Conservation (phyloP, 495 filamentous ascomycete species). For the Xylaria intraflava region DNA sequence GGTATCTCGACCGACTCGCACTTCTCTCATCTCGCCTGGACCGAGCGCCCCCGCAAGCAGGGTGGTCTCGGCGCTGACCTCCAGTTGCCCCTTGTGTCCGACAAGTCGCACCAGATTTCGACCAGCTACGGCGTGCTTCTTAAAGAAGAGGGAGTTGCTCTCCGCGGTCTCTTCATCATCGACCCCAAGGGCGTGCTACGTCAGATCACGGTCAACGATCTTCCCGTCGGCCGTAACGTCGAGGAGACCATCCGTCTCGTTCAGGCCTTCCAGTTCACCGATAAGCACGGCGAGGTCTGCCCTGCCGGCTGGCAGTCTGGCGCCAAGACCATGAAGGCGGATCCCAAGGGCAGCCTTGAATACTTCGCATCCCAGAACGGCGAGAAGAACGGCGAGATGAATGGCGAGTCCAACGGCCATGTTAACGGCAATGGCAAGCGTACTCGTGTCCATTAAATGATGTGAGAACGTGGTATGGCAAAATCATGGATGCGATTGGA, state of each 20-base stretch:
- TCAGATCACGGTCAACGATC: slow-evolving; percentile 55
- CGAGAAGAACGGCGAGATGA: slow-evolving; percentile 13
- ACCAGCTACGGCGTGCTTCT: slow-evolving; percentile 52
- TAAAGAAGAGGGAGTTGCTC: slow-evolving; percentile 50
- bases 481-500: background rate
- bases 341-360: slow-evolving; percentile 40
- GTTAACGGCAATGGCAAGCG: slow-evolving; percentile 10
- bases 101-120: slow-evolving; percentile 50
- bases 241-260: slow-evolving; percentile 53
- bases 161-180: slow-evolving; percentile 54
- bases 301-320: slow-evolving; percentile 53
- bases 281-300: slow-evolving; percentile 55
- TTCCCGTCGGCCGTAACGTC: slow-evolving; percentile 52
- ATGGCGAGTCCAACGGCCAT: background rate
- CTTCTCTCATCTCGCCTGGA: slow-evolving; percentile 52
- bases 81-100: slow-evolving; percentile 48
- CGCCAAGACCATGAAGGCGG: slow-evolving; percentile 46
- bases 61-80: slow-evolving; percentile 48
- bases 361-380: slow-evolving; percentile 34
- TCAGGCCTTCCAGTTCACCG: slow-evolving; percentile 55
- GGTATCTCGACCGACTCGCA: slow-evolving; percentile 36
- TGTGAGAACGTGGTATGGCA: background rate
- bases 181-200: slow-evolving; percentile 49
- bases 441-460: slow-evolving; percentile 4
- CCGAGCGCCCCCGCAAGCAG: slow-evolving; percentile 41